phyloP scores from a whole-genome alignment of 2,329 filamentous ascomycete genomes.

The Fusarium sp. region DNA sequence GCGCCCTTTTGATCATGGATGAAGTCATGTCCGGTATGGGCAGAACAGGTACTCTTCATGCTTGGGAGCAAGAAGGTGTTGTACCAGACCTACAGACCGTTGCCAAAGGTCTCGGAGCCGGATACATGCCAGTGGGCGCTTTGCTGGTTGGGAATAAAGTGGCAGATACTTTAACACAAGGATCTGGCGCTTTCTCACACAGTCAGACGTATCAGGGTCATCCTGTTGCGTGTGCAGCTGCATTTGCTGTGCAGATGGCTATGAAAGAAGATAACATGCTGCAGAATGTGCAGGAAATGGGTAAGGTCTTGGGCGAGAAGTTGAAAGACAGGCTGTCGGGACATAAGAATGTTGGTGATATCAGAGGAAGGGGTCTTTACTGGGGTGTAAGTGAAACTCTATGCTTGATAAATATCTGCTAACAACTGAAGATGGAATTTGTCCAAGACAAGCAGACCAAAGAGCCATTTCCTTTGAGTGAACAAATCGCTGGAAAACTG shows the following conservation, averaged over 20 bases:
- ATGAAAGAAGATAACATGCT: constrained; percentile 34
- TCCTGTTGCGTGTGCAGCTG: constrained; percentile 54
- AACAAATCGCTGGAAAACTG: constrained; percentile 19
- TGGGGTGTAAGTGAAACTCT: constrained; percentile 31
- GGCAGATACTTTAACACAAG: constrained; percentile 15
- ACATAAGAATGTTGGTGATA: constrained; percentile 35
- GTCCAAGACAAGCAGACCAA: constrained; percentile 21
- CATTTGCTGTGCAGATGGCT: constrained; percentile 51
- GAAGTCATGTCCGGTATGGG: constrained; percentile 78
- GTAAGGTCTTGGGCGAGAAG: not conserved
- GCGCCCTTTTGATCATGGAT: constrained; percentile 66
- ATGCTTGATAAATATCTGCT: rapidly evolving
- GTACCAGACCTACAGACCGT: constrained; percentile 73
- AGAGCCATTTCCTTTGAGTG: not conserved
- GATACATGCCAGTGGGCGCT: constrained; percentile 33
- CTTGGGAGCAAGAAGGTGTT: constrained; percentile 69
- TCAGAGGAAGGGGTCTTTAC: constrained; percentile 37
- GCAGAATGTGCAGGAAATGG: constrained; percentile 18
- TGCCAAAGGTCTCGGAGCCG: constrained; percentile 70
- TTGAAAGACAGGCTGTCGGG: constrained; percentile 13
- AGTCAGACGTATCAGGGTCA: constrained; percentile 67
- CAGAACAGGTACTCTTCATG: constrained; percentile 69
- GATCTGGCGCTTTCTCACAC: constrained; percentile 59
- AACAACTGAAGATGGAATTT: constrained; percentile 22
- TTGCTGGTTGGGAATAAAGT: constrained; percentile 25